Evolutionary conservation across 2,329 filamentous ascomycete genomes (phyloP).

Genomic region (Claviceps purpurea): DNA sequence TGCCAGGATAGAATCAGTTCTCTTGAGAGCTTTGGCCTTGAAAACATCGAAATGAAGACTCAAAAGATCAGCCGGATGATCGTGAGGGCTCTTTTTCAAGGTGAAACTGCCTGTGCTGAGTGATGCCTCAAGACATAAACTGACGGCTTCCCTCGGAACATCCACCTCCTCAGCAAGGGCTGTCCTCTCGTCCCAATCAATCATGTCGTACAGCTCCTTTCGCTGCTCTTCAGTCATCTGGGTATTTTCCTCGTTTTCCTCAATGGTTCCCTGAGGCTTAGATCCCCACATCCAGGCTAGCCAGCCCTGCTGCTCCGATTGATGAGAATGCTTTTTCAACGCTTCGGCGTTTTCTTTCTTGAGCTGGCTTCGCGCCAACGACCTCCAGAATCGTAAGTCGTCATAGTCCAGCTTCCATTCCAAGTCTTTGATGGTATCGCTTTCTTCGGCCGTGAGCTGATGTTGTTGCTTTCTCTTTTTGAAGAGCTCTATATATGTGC

Average conservation of each 20-base stretch:
- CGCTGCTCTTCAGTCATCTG: conserved; percentile 92
- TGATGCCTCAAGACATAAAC: conserved; percentile 82
- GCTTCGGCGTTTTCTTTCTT: conserved; percentile 88
- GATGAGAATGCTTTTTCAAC: conserved; percentile 47
- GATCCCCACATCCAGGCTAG: conserved; percentile 82
- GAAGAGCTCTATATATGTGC: conserved; percentile 83
- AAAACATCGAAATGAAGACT: conserved; percentile 92
- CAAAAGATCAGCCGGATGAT: conserved; percentile 63
- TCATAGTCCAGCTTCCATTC: conserved; percentile 88
- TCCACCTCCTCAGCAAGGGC: conserved; percentile 80
- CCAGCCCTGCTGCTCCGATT: conserved; percentile 71
- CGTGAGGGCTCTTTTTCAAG: conserved; percentile 54
- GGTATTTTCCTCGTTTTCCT: conserved; percentile 55
- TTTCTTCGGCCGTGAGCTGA: conserved; percentile 57
- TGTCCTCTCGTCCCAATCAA: conserved; percentile 96
- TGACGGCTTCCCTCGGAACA: conserved; percentile 78
- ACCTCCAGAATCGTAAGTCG: conserved; percentile 94
- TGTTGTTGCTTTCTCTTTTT: conserved; percentile 78
- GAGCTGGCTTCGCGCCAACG: conserved; percentile 81
- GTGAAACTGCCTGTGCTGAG: conserved; percentile 96
- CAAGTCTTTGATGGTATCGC: conserved; percentile 57
- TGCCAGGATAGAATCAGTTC: conserved; percentile 80
- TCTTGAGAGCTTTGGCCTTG: conserved; percentile 75
- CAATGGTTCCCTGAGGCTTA: conserved; percentile 48
- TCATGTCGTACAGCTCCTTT: conserved; percentile 91